Evolutionary conservation across 2,329 filamentous ascomycete genomes (phyloP), one percentile per base, ranked within the genome.

Genomic region (Endocalyx cinctus): DNA sequence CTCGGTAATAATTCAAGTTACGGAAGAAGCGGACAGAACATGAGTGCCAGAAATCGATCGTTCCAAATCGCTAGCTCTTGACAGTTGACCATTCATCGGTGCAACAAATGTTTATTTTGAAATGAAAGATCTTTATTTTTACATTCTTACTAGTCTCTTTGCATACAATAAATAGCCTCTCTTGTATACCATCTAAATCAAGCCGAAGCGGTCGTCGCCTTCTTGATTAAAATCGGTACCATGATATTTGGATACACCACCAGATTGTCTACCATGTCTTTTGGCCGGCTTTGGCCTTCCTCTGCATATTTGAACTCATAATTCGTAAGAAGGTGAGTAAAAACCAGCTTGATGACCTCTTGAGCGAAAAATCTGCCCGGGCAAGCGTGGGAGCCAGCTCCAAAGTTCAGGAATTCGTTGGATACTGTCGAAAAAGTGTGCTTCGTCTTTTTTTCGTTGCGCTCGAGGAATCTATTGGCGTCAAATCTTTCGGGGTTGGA

Each of bases 241-340:
- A 25, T 34, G 8, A 29, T 12, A 8, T 29, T n/a, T 29, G 3
- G 32, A 22, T 10, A 17, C 16, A 17, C 25, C n/a, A 34, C 25
- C 16, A 34, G 17, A n/a, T 34, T 29, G 29, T 29, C 16, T 17
- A 25, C 8, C 15, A 29, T 28, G 25, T 34, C 12, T 12, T 18
- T 23, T 25, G 10, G 25, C 25, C 32, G 17, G 15, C 25, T 34
- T 12, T 34, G 32, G 2, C 25, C 22, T 23, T 34, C 8, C 16
- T 31, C 28, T 6, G 13, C 4, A 16, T 15, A 36, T 25, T 31
- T 30, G 22, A 36, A 32, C 7, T 36, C 34, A 23, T 32, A 36
- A 5, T 22, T 19, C 4, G 19, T 26, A 8, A 36, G 8, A 12
- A 36, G 20, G 12, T 17, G 16, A 6, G 20, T 20, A 3, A 36